A percentile compares a stretch with the other conserved stretches of the same genome.
Conservation (phyloP, 306 rosid species). For the Prunus padus region DNA sequence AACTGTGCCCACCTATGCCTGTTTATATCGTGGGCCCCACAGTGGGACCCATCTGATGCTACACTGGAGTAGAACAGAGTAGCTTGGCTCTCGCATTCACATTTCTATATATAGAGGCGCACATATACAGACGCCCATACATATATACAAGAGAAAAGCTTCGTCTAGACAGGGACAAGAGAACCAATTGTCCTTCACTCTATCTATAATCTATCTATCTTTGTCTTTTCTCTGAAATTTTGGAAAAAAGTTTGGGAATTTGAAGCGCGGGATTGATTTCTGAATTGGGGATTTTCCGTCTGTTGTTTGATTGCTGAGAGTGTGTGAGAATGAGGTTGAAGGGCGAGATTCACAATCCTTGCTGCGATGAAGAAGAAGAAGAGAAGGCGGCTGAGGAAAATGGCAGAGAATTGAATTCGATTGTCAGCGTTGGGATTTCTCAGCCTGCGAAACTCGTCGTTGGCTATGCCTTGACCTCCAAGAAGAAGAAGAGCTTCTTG, state of each 20-base stretch:
- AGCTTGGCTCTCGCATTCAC: neutral
- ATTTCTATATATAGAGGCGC: neutral
- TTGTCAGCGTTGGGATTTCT: slow-evolving; percentile 22
- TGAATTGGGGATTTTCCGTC: slow-evolving; percentile 13
- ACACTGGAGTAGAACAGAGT: neutral
- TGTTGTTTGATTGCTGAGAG: neutral
- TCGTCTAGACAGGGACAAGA: slow-evolving; percentile 7
- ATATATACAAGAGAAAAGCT: neutral
- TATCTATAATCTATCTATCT: neutral
- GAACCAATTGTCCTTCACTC: slow-evolving; percentile 5
- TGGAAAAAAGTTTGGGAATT: slow-evolving; percentile 4
- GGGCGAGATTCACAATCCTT: slow-evolving; percentile 9
- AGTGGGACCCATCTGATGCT: neutral
- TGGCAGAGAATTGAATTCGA: slow-evolving; percentile 4
- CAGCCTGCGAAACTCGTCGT: slow-evolving; percentile 22
- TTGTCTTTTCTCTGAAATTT: neutral
- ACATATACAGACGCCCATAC: neutral
- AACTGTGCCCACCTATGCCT: too few relatives aligned
- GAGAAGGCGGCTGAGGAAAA: slow-evolving; percentile 14
- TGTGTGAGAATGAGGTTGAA: slow-evolving; percentile 23
- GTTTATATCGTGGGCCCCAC: neutral
- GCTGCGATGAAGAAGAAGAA: neutral
- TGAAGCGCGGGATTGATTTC: slow-evolving; percentile 1
- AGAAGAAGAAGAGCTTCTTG: slow-evolving; percentile 38
- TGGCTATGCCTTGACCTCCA: slow-evolving; percentile 37